phyloP scores from a whole-genome alignment of 176 grass and related monocot species.

The Hsuehochloa calcarea region DNA sequence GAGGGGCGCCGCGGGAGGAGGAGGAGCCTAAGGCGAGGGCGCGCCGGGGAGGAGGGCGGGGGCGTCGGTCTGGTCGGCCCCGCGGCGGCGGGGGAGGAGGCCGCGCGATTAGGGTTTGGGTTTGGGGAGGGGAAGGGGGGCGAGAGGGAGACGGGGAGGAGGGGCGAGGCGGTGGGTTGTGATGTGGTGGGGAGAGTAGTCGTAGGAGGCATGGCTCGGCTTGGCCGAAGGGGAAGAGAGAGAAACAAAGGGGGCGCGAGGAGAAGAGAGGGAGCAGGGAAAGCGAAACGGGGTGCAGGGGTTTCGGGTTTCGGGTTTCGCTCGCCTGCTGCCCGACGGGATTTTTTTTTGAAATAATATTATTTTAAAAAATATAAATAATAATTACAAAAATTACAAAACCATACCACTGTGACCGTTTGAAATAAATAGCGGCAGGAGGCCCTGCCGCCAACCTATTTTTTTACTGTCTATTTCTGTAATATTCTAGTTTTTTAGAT shows the following conservation, averaged over 20 bases:
- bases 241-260: slow-evolving; percentile 29
- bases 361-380: too few species aligned
- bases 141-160: slow-evolving; percentile 17
- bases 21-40: not conserved
- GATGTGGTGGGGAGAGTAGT: slow-evolving; percentile 45
- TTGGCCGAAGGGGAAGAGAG: slow-evolving; percentile 31
- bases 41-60: not conserved
- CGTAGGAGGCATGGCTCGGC: slow-evolving; percentile 46
- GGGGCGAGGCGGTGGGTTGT: slow-evolving; percentile 44
- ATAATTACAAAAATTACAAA: too few species aligned
- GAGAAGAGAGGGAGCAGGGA: slow-evolving; percentile 52
- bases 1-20: not conserved
- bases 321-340: not conserved
- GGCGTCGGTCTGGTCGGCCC: not conserved
- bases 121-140: slow-evolving; percentile 19
- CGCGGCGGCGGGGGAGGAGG: not conserved
- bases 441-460: too few species aligned
- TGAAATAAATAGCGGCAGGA: too few species aligned
- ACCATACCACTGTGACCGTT: too few species aligned
- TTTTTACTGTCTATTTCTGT: too few species aligned
- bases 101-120: slow-evolving; percentile 62
- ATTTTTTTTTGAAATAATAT: too few species aligned
- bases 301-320: not conserved
- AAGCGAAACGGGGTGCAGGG: slow-evolving; percentile 39
- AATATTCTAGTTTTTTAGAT: too few species aligned